phyloP scores from a whole-genome alignment of 2,329 filamentous ascomycete species.

The Decorospora gaudefroyi region DNA sequence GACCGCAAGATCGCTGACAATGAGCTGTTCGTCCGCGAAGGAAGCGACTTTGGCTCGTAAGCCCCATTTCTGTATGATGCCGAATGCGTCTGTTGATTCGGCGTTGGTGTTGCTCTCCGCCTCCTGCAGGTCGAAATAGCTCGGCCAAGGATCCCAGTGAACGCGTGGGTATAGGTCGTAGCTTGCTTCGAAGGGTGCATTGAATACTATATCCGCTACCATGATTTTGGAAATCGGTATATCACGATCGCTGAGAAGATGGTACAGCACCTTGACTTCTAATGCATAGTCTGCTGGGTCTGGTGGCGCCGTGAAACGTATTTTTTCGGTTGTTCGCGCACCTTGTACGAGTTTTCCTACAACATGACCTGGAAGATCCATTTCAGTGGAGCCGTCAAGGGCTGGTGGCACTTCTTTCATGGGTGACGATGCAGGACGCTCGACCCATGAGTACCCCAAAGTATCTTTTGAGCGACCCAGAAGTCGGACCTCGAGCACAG shows the following conservation, averaged over 20 bases:
- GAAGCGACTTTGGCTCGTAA: constrained; percentile 73
- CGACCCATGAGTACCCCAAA: constrained; percentile 55
- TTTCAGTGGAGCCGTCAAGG: constrained; percentile 28
- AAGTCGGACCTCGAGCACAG: constrained; percentile 70
- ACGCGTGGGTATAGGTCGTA: constrained; percentile 84
- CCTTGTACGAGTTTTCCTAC: constrained; percentile 45
- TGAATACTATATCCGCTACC: constrained; percentile 70
- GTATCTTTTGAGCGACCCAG: constrained; percentile 60
- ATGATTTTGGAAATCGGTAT: constrained; percentile 79
- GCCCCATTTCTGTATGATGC: constrained; percentile 80
- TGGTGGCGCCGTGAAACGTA: constrained; percentile 49
- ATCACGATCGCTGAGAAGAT: constrained; percentile 75
- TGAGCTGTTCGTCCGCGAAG: constrained; percentile 68
- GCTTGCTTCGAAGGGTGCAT: constrained; percentile 86
- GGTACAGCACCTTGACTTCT: constrained; percentile 74
- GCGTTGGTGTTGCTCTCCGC: constrained; percentile 39
- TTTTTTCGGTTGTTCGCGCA: constrained; percentile 39
- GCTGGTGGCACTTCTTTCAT: constrained; percentile 38
- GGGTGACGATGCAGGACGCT: constrained; percentile 41
- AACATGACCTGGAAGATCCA: constrained; percentile 45
- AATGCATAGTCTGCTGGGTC: constrained; percentile 66
- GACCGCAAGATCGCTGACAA: constrained; percentile 68
- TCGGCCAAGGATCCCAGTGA: constrained; percentile 81
- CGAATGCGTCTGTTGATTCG: constrained; percentile 54
- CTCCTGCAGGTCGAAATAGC: constrained; percentile 72